Base-by-base conservation (phyloP, 306 rosid genomes). In the Hippophae tibetana region DNA sequence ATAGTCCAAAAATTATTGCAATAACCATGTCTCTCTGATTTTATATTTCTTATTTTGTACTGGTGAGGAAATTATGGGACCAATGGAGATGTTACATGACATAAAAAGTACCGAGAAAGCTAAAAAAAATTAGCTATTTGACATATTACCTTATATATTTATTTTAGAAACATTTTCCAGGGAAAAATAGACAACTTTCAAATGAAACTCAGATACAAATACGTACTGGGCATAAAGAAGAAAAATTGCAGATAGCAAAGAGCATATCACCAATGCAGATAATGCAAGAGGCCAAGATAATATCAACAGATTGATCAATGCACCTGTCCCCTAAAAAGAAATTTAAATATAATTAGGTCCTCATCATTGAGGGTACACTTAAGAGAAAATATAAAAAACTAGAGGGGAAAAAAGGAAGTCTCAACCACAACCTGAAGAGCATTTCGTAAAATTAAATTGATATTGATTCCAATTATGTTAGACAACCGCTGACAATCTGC, bases 201-300 rank as follows among this genome's bases (percentile, higher is more conserved):
- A 40, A n/a, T n/a, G 3, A 63, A 43, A 18, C 23, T 57, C 69
- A 12, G 74, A 59, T 23, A 14, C 59, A 59, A 57, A 69, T 60
- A 74, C 89, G 61, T 79, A 82, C 96, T 58, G 70, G 67, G 83
- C 79, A 82, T 80, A 82, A 66, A 82, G 66, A 45, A 82, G 60
- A 74, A 88, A 88, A 59, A 74, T 74, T 66, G 74, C 73, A 56
- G 87, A 85, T 57, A 85, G 67, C 49, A 73, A 52, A 57, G 70
- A 71, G 66, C 96, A 85, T 63, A 81, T 82, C 71, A 76, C 76
- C 84, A 88, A 63, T 57, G 87, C 68, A 52, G 96, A 88, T 54
- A 82, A 60, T 68, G 93, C 84, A 38, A 88, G 81, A 63, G 96
- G 94, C 93, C 94, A 80, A 72, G 96, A 84, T 58, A 88, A 65